Conservation (phyloP, 1,139 yeast species). For the Taphrina wiesneri region DNA sequence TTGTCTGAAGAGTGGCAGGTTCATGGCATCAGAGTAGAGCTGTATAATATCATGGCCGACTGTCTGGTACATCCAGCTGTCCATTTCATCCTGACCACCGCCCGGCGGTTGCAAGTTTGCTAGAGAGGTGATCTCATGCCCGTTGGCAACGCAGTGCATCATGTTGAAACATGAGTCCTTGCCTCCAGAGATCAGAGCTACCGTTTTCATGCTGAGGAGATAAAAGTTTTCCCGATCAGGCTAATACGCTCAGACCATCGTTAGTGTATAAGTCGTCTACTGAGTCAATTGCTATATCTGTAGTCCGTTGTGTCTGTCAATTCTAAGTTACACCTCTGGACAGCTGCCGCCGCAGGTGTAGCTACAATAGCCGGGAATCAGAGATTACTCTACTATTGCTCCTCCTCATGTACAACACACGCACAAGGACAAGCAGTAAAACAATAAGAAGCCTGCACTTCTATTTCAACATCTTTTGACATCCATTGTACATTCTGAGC, state of each 20-base stretch:
- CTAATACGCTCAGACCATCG: too few relatives aligned
- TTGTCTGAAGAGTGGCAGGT: conserved; percentile 76
- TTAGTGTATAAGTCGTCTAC: too few relatives aligned
- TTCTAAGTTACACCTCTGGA: too few relatives aligned
- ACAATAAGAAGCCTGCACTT: too few relatives aligned
- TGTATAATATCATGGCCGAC: conserved; percentile 87
- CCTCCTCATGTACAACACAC: too few relatives aligned
- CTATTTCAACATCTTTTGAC: background rate
- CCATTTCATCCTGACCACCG: conserved; percentile 61
- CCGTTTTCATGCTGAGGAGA: conserved; percentile 89
- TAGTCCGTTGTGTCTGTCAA: too few relatives aligned
- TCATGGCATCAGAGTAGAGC: conserved; percentile 66
- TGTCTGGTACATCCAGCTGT: conserved; percentile 96
- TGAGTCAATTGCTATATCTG: too few relatives aligned
- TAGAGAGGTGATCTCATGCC: conserved; percentile 79
- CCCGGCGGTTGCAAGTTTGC: conserved; percentile 76
- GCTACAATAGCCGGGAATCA: too few relatives aligned
- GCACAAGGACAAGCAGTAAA: too few relatives aligned
- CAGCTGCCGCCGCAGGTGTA: too few relatives aligned
- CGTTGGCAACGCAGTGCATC: conserved; percentile 74
- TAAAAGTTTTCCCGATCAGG: too few relatives aligned
- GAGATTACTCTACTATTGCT: too few relatives aligned
- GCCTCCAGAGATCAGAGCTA: conserved; percentile 91
- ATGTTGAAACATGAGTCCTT: conserved; percentile 92
- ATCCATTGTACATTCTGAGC: background rate